Evolutionary conservation across 164 flowering plant genomes (phyloP).

Genomic region (Nymphaea thermarum): DNA sequence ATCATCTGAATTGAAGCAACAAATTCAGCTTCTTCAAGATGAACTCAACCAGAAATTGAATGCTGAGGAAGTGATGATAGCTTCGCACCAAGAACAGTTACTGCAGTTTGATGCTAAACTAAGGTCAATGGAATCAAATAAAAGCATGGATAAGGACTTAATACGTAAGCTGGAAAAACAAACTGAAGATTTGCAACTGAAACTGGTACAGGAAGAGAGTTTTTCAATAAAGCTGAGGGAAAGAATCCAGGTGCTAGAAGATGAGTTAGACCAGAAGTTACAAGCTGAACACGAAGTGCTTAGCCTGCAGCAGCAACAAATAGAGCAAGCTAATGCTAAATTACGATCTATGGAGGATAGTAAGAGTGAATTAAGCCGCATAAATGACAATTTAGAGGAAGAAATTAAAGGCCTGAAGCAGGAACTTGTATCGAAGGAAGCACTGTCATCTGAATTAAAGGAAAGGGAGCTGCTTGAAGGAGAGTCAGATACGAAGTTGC

Average conservation of each 20-base stretch:
- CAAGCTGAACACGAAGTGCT: background rate
- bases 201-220: background rate
- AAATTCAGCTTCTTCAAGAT: background rate
- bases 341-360: background rate
- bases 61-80: background rate
- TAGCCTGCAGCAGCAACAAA: background rate
- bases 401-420: slow-evolving; percentile 14
- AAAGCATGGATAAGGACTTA: background rate
- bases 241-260: background rate
- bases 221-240: background rate
- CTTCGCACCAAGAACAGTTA: background rate
- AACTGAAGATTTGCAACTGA: background rate
- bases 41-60: background rate
- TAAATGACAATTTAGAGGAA: slow-evolving; percentile 17
- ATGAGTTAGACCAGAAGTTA: background rate
- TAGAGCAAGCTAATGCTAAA: background rate
- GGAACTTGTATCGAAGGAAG: slow-evolving; percentile 15
- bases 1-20: background rate
- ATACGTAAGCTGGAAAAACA: background rate
- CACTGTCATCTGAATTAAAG: slow-evolving; percentile 10
- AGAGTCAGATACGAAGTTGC: slow-evolving; percentile 13
- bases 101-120: background rate
- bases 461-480: slow-evolving; percentile 16
- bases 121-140: background rate
- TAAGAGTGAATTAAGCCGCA: slow-evolving; percentile 12